These are phyloP conservation scores for Fraxinus ornus DNA, from an alignment of 305 asterid genomes.

Conservation along the genomic window DNA sequence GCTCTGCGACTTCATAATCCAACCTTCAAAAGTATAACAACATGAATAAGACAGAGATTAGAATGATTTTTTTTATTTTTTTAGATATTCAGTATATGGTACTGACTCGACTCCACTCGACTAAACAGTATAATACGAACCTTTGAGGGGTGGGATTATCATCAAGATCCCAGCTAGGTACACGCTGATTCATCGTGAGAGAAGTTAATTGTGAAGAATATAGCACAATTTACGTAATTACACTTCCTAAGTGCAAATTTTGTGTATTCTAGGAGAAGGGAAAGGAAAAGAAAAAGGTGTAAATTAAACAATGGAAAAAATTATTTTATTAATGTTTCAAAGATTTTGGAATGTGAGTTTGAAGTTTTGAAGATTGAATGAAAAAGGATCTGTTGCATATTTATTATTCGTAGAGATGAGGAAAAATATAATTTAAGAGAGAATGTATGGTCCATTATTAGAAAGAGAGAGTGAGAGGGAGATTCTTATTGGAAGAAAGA, in stretches of 20 bases:
- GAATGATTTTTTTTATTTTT: no score
- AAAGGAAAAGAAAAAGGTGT: neutral
- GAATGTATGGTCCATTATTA: neutral
- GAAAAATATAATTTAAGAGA: conserved; percentile 10
- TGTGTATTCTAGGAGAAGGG: neutral
- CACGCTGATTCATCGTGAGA: conserved; percentile 41
- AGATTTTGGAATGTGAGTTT: neutral
- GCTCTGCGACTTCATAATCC: conserved; percentile 44
- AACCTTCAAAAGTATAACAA: conserved; percentile 23
- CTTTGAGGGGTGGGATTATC: conserved; percentile 28
- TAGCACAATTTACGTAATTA: neutral
- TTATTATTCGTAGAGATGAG: neutral
- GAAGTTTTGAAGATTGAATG: neutral
- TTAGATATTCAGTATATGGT: neutral
- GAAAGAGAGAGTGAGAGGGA: conserved; percentile 1
- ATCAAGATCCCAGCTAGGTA: conserved; percentile 46
- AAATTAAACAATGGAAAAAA: neutral
- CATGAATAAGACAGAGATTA: neutral
- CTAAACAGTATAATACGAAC: neutral
- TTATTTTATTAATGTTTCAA: no score
- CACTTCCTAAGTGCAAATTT: neutral
- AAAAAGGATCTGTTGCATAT: neutral
- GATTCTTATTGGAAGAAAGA: neutral
- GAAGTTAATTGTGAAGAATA: neutral
- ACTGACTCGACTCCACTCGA: neutral